Conservation (phyloP, 1,284 basidiomycete genomes). For the Peniophora sp. region DNA sequence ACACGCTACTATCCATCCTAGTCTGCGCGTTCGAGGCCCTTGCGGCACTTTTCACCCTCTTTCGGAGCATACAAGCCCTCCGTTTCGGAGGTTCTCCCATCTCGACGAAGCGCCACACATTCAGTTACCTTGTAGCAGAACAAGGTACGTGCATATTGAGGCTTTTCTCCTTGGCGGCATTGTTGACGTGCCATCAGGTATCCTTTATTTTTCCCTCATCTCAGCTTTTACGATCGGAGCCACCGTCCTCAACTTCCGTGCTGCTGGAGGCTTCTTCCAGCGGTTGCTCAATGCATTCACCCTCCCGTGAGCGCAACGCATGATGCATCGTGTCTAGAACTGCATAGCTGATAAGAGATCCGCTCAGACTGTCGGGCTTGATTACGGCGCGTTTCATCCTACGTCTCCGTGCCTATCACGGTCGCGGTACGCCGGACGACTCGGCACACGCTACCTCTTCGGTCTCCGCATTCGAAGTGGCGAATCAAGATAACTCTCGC, state of each 20-base stretch:
- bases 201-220: constrained; percentile 20
- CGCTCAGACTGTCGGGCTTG: not conserved
- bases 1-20: constrained; percentile 20
- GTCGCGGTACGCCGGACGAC: not conserved
- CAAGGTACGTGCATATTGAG: constrained; percentile 18
- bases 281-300: constrained; percentile 22
- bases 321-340: no score
- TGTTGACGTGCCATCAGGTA: constrained; percentile 8
- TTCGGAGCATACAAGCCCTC: constrained; percentile 21
- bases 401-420: not conserved
- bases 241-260: constrained; percentile 19
- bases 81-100: constrained; percentile 11
- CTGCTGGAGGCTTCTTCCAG: constrained; percentile 20
- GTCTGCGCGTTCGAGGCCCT: constrained; percentile 21
- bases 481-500: not conserved
- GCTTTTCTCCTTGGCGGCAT: not conserved
- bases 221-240: constrained; percentile 21
- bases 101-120: constrained; percentile 14
- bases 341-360: no score
- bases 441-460: not conserved
- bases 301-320: constrained; percentile 13
- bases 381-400: not conserved
- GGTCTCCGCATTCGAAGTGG: not conserved
- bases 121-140: constrained; percentile 21
- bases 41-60: constrained; percentile 18